These are phyloP conservation scores for Aspergillus unguis DNA, from an alignment of 2,329 filamentous ascomycete genomes.

Conservation along the genomic window DNA sequence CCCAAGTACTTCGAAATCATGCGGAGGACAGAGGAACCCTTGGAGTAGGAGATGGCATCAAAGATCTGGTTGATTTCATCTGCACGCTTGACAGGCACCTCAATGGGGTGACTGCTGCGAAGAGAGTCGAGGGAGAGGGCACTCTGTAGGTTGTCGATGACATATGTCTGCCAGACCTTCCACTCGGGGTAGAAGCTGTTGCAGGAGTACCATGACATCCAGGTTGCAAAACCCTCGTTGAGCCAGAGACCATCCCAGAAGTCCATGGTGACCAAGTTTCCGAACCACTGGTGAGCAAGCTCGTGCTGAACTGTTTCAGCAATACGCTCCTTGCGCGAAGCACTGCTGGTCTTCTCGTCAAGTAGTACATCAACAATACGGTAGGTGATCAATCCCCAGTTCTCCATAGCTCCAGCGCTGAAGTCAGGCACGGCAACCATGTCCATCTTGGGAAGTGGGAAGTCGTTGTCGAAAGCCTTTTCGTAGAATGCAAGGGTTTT, in stretches of 20 bases:
- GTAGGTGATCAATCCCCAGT: conserved; percentile 96
- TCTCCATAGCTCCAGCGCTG: conserved; percentile 95
- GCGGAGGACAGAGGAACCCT: conserved; percentile 90
- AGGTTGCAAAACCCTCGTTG: conserved; percentile 88
- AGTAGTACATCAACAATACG: conserved; percentile 86
- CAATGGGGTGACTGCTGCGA: conserved; percentile 92
- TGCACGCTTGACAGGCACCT: conserved; percentile 90
- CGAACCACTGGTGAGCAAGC: conserved; percentile 96
- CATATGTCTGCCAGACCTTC: conserved; percentile 96
- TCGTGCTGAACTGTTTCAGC: conserved; percentile 97
- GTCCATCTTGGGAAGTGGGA: conserved; percentile 90
- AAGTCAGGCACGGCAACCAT: conserved; percentile 97
- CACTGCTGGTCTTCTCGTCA: conserved; percentile 87
- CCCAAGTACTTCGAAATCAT: conserved; percentile 97
- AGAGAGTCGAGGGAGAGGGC: conserved; percentile 85
- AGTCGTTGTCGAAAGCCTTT: conserved; percentile 83
- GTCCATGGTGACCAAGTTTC: conserved; percentile 96
- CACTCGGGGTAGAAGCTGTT: conserved; percentile 95
- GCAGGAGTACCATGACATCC: conserved; percentile 93
- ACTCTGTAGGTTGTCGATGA: conserved; percentile 85
- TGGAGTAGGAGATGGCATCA: conserved; percentile 95
- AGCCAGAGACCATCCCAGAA: conserved; percentile 98
- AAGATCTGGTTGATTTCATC: conserved; percentile 99
- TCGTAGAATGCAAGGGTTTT: conserved; percentile 92
- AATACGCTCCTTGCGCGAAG: conserved; percentile 84